phyloP scores from a whole-genome alignment of 2,329 filamentous ascomycete genomes.

The Claviceps sp. region DNA sequence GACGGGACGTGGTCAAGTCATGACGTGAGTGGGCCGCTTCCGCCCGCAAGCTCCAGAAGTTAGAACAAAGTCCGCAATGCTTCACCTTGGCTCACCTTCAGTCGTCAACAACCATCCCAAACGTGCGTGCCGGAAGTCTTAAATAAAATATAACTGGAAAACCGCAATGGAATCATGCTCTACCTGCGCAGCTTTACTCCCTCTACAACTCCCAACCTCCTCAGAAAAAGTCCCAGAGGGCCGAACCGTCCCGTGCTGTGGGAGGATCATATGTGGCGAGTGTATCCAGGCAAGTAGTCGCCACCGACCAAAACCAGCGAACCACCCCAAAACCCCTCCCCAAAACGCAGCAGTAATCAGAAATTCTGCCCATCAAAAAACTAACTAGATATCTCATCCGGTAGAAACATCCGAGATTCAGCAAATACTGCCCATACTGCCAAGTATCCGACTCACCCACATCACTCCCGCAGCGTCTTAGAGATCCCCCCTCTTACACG shows the following conservation, averaged over 20 bases:
- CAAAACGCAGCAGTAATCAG: too few relatives aligned
- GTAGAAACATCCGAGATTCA: slow-evolving; percentile 52
- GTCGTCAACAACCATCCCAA: neutral
- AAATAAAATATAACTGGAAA: too few relatives aligned
- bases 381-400: slow-evolving; percentile 5
- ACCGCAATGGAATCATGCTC: slow-evolving; percentile 42
- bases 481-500: slow-evolving; percentile 55
- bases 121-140: too few relatives aligned
- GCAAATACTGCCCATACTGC: slow-evolving; percentile 58
- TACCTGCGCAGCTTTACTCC: slow-evolving; percentile 53
- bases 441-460: slow-evolving; percentile 53
- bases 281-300: slow-evolving; percentile 48
- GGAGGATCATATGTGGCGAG: slow-evolving; percentile 54
- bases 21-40: slow-evolving; percentile 4
- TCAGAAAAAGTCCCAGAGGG: slow-evolving; percentile 49
- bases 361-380: too few relatives aligned
- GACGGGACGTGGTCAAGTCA: neutral
- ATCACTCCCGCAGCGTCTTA: slow-evolving; percentile 45
- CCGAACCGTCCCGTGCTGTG: slow-evolving; percentile 54
- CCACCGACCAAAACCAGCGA: neutral
- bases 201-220: slow-evolving; percentile 36
- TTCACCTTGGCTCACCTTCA: too few relatives aligned
- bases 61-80: too few relatives aligned
- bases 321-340: too few relatives aligned
- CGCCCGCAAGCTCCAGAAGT: neutral